Conservation (phyloP, 495 filamentous ascomycete species). For the Penicillium maclennaniae region DNA sequence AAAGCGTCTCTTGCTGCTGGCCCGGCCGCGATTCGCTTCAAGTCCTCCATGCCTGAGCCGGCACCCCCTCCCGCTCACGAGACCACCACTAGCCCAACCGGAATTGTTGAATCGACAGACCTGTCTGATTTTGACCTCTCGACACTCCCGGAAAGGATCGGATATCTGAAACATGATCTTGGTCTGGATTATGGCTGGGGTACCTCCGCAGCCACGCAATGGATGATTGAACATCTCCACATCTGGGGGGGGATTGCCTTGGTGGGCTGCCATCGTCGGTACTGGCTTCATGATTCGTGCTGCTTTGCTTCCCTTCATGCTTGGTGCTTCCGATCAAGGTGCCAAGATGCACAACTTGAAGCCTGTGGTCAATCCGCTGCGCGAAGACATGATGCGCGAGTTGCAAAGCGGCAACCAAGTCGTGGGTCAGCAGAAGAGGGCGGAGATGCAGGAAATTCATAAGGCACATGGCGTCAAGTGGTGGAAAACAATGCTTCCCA, state of each 20-base stretch:
- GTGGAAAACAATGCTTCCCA: conserved; percentile 51
- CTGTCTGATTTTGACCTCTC: conserved; percentile 37
- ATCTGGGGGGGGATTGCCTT: conserved; percentile 65
- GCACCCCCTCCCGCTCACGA: conserved; percentile 19
- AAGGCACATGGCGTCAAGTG: conserved; percentile 49
- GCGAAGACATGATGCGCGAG: conserved; percentile 41
- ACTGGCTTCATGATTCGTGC: conserved; percentile 63
- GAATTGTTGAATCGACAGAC: conserved; percentile 14
- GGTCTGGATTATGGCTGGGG: conserved; percentile 87
- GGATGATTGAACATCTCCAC: conserved; percentile 75
- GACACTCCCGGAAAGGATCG: conserved; percentile 65
- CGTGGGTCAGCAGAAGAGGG: conserved; percentile 35
- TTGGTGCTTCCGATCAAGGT: conserved; percentile 54
- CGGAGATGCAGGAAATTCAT: conserved; percentile 48
- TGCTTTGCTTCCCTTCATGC: conserved; percentile 49
- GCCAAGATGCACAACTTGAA: conserved; percentile 48
- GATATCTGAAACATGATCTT: conserved; percentile 72
- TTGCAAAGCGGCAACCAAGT: conserved; percentile 34
- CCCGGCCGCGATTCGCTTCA: conserved; percentile 38
- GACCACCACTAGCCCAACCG: conserved; percentile 2
- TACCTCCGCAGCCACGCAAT: conserved; percentile 64
- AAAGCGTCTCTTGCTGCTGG: conserved; percentile 18
- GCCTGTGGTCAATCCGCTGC: conserved; percentile 34
- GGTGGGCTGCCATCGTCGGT: conserved; percentile 71
- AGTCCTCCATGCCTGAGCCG: conserved; percentile 37